Percentiles rank a stretch among this genome's conserved stretches.
phyloP scores from a whole-genome alignment of 106 monocot genomes.

The Acorus gramineus region DNA sequence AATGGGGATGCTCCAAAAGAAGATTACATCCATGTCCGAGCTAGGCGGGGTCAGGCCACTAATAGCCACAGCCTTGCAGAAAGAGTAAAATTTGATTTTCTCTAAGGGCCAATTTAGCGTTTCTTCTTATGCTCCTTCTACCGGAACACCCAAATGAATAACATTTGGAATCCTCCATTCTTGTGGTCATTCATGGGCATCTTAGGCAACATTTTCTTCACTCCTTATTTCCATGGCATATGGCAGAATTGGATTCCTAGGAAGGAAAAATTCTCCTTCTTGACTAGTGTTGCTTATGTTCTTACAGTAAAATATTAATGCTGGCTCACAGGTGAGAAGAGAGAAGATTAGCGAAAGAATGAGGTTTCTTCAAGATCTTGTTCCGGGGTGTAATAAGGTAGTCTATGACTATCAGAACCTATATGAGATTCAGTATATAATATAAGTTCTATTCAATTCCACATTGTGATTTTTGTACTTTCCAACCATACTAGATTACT shows the following conservation, averaged over 20 bases:
- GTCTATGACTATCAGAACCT: background rate
- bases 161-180: no score
- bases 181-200: no score
- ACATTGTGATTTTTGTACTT: no score
- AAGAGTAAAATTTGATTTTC: conserved; percentile 28
- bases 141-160: no score
- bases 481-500: conserved; percentile 33
- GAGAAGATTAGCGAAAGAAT: conserved; percentile 95
- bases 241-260: no score
- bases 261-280: no score
- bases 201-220: no score
- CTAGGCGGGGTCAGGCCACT: conserved; percentile 81
- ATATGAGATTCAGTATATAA: no score
- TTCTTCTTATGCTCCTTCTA: no score
- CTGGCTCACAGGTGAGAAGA: conserved; percentile 51
- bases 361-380: conserved; percentile 81
- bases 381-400: conserved; percentile 93
- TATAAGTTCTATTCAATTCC: no score
- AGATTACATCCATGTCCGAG: conserved; percentile 67
- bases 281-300: background rate
- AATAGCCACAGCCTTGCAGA: conserved; percentile 94
- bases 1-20: conserved; percentile 19
- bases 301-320: background rate
- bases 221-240: no score
- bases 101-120: no score